Base-by-base conservation (phyloP, 2,329 filamentous ascomycete species). In the Huntiella moniliformis region DNA sequence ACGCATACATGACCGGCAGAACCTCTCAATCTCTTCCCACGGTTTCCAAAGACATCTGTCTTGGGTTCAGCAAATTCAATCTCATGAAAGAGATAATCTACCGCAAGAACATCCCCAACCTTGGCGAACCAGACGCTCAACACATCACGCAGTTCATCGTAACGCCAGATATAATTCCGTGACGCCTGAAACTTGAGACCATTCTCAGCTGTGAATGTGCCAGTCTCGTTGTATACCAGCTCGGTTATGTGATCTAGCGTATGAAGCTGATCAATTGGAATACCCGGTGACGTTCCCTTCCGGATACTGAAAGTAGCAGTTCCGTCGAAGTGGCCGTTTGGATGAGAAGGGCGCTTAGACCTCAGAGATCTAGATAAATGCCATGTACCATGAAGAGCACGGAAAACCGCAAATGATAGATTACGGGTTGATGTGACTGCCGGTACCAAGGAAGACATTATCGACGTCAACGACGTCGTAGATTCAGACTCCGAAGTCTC, bases 101-200 rank as follows among this genome's bases (percentile, higher is more conserved):
- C 76, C 11, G 67, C 67, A 46, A 65, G 64, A 12, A 66, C 60
- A 52, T 82, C 76, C 12, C 79, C 72, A 1, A 70, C 66, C 51
- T 76, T 74, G 35, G 74, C 74, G 53, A 86, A 86, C 81, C 81
- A 87, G 1, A 81, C 75, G 50, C 73, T 80, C 16, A 87, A 62
- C 22, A 58, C 59, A 54, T 85, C 79, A 1, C 55, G 62, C 7
- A 48, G 53, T 51, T 79, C 75, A 38, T 73, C 65, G 54, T 85
- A 86, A 0, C 81, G 71, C 66, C 81, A 86, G 1, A 83, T 67
- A 54, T 87, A 87, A 8, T 80, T 70, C 16, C 77, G 64, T 8
- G 67, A 74, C 0, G 77, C 77, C 12, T 63, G 66, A 58, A 82
- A 79, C 1, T 63, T 61, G 40, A 74, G 60, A 0, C 72, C 72